These are phyloP conservation scores for Phytopythium cucurbitacearum DNA, from an alignment of 352 stramenopile species.

Conservation along the genomic window DNA sequence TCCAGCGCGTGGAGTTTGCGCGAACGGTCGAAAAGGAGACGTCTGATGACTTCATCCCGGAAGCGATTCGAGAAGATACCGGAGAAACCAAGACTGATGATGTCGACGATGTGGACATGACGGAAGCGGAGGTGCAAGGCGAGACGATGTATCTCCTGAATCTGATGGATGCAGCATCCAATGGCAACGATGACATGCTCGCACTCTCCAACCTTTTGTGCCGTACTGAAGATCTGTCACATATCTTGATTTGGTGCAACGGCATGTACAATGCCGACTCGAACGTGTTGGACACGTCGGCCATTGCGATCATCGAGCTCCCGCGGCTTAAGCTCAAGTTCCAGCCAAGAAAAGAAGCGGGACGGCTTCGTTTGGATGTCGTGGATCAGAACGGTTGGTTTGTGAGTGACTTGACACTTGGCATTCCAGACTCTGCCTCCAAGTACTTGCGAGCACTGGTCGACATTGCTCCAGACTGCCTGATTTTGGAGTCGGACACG, in stretches of 20 bases:
- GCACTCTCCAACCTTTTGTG: conserved; percentile 89
- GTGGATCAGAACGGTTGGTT: conserved; percentile 85
- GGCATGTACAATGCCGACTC: conserved; percentile 7
- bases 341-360: conserved; percentile 45
- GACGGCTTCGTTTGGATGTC: conserved; percentile 55
- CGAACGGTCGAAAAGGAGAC: conserved; percentile 2
- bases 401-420: conserved; percentile 61
- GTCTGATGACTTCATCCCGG: not conserved
- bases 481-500: conserved; percentile 74
- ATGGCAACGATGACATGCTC: conserved; percentile 26
- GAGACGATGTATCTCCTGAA: conserved; percentile 93
- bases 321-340: conserved; percentile 97
- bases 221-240: conserved; percentile 95
- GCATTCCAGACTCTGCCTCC: conserved; percentile 19
- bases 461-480: conserved; percentile 50
- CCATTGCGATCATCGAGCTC: conserved; percentile 96
- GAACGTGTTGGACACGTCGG: conserved; percentile 12
- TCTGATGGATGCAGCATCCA: conserved; percentile 77
- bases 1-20: conserved; percentile 46
- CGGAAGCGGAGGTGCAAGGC: conserved; percentile 41
- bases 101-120: conserved; percentile 47
- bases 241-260: conserved; percentile 95
- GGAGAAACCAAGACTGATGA: conserved; percentile 52
- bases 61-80: conserved; percentile 9
- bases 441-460: conserved; percentile 54